phyloP scores from a whole-genome alignment of 768 basidiomycete genomes.

The Trametes elegans region DNA sequence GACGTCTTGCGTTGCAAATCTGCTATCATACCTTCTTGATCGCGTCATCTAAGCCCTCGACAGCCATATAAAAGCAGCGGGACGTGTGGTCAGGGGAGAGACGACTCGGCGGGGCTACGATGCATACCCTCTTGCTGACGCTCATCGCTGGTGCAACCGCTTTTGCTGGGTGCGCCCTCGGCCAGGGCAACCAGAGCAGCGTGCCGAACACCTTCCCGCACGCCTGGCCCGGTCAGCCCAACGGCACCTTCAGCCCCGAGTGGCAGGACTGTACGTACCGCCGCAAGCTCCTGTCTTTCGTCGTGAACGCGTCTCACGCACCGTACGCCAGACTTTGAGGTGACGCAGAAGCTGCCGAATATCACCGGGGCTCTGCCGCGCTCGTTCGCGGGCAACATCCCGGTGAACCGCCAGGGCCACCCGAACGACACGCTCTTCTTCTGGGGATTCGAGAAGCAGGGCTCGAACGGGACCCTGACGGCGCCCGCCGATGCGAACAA shows the following conservation, averaged over 20 bases:
- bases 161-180: background rate
- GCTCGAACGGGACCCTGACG: constrained; percentile 44
- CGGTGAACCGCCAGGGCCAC: constrained; percentile 28
- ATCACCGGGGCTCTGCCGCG: constrained; percentile 27
- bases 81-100: background rate
- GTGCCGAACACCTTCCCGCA: constrained; percentile 27
- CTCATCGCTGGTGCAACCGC: background rate
- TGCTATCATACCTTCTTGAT: constrained; percentile 9
- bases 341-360: constrained; percentile 29
- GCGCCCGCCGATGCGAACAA: constrained; percentile 30
- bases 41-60: background rate
- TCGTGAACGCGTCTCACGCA: no score
- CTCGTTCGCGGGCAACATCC: constrained; percentile 32
- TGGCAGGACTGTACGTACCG: constrained; percentile 30
- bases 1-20: constrained; percentile 4
- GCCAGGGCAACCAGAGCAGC: constrained; percentile 1
- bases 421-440: constrained; percentile 35
- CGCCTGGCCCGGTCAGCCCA: constrained; percentile 27
- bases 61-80: background rate
- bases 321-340: constrained; percentile 27
- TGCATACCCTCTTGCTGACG: background rate
- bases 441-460: constrained; percentile 30
- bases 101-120: no score
- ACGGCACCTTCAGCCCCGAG: constrained; percentile 22
- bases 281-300: background rate